phyloP scores from a whole-genome alignment of 148 eudicot genomes.

The Euryodendron excelsum region DNA sequence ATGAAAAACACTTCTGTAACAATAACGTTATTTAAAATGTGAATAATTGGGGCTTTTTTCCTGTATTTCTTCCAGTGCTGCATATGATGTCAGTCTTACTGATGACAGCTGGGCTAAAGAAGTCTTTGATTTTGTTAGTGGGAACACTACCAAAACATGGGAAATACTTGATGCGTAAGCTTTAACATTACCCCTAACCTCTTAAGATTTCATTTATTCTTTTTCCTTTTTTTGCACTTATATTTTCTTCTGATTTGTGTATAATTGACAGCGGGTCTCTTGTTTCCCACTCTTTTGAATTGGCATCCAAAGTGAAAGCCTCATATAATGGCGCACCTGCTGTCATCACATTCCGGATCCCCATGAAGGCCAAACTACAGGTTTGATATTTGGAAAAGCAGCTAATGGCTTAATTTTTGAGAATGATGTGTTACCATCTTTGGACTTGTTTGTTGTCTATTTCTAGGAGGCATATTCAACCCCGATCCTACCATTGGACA shows the following conservation, averaged over 20 bases:
- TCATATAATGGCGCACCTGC: constrained; percentile 49
- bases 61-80: constrained; percentile 31
- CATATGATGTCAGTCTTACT: constrained; percentile 52
- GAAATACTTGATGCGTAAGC: constrained; percentile 61
- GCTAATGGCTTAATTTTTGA: not conserved
- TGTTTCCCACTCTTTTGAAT: constrained; percentile 56
- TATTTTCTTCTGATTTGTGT: constrained; percentile 1
- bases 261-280: constrained; percentile 43
- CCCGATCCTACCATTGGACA: constrained; percentile 48
- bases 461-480: constrained; percentile 60
- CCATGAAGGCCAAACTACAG: constrained; percentile 47
- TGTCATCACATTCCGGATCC: constrained; percentile 48
- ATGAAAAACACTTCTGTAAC: not conserved
- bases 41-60: not conserved
- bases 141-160: constrained; percentile 61
- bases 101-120: constrained; percentile 55
- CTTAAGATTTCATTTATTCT: not conserved
- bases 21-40: not conserved
- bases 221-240: not conserved
- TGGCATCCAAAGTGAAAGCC: constrained; percentile 51
- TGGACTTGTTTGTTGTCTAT: constrained; percentile 2
- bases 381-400: constrained; percentile 24
- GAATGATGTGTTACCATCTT: not conserved
- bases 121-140: constrained; percentile 43
- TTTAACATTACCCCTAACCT: constrained; percentile 1